Base-by-base conservation (phyloP, 1,139 yeast species). In the Suhomyces chickasaworum region DNA sequence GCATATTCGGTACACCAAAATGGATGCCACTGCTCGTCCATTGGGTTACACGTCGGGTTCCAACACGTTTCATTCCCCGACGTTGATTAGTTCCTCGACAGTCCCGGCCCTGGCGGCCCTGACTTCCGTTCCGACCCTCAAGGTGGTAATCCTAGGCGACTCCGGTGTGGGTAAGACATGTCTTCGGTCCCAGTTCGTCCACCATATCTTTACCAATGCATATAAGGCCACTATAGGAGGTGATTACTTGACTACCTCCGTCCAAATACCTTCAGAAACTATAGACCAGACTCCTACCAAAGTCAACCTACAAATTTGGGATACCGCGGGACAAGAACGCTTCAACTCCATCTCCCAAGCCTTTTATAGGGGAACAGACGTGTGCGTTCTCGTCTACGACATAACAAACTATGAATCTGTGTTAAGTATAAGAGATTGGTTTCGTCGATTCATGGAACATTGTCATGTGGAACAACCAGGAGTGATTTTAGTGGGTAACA, bases 281-380 rank as follows among this genome's bases (percentile, higher is more conserved):
- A 13, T 31, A 44, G 15, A 25, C 20, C 31, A 31, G 3, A n/a
- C 7, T 2, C 17, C 42, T 17, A 31, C 38, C 25, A 46, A 34
- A 20, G 76, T 77, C 17, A 68, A 71, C 46, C 63, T 81, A 34
- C 86, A 81, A 58, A 72, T 81, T 2, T 81, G 86, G 86, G 86
- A 81, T 55, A 81, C 86, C 4, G 86, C 86, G 0, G 86, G 86
- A 3, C 86, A 81, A 59, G 86, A 81, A 57, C 63, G 86, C 44
- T 81, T 81, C 66, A 80, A 80, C 55, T 77, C 84, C 35, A 75
- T 81, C 31, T 75, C 81, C 5, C 78, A 75, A 55, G 81, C 85
- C 3, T 81, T 81, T 55, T 81, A 80, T 58, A 61, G 86, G 32
- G 86, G 86, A 7, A 73, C 85, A 0, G 86, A 81, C 55, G 79